Conservation (phyloP, 2,329 filamentous ascomycete genomes). For the Pyricularia sp. region DNA sequence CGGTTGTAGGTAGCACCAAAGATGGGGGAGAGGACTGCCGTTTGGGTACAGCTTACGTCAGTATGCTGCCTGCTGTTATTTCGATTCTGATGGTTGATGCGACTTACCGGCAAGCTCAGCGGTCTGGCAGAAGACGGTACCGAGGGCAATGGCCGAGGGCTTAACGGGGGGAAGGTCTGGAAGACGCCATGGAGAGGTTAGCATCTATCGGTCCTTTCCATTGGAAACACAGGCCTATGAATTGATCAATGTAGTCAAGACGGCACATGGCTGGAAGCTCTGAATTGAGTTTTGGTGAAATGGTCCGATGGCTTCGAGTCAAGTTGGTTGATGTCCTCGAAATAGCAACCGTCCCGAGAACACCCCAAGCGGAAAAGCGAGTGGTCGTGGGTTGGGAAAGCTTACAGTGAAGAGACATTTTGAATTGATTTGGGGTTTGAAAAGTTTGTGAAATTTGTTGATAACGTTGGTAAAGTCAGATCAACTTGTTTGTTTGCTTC, state of each 20-base stretch:
- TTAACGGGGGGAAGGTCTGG: slow-evolving; percentile 64
- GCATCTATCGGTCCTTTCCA: background rate
- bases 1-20: slow-evolving; percentile 93
- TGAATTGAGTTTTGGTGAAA: background rate
- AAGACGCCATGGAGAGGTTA: slow-evolving; percentile 5
- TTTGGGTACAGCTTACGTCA: background rate
- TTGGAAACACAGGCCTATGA: background rate
- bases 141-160: slow-evolving; percentile 93
- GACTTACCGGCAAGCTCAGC: slow-evolving; percentile 57
- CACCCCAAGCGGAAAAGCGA: background rate
- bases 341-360: background rate
- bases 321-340: background rate
- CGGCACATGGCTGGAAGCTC: too few relatives aligned
- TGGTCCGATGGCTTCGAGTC: background rate
- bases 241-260: background rate
- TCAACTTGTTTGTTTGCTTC: background rate
- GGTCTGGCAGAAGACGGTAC: slow-evolving; percentile 90
- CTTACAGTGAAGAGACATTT: slow-evolving; percentile 49
- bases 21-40: slow-evolving; percentile 61
- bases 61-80: background rate
- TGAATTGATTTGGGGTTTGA: slow-evolving; percentile 13
- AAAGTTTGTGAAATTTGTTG: background rate
- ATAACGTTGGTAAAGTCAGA: slow-evolving; percentile 5
- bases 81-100: background rate
- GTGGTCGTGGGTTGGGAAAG: background rate